A percentile compares a stretch with the other conserved stretches of the same genome.
Evolutionary conservation across 2,329 filamentous ascomycete species (phyloP).

Genomic region (Rasamsonia emersonii): DNA sequence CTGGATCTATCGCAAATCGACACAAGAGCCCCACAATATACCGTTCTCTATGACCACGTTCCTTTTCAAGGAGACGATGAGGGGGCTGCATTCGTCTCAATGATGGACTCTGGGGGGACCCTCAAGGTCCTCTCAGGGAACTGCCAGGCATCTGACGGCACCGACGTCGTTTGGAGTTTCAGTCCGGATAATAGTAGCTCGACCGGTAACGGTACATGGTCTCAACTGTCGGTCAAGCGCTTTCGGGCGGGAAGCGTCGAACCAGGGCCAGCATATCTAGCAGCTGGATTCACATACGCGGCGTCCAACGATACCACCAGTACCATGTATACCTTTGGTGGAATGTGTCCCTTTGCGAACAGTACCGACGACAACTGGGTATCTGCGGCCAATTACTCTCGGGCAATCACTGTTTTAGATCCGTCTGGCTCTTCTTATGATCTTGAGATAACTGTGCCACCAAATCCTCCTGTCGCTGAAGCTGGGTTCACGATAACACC

Average conservation of each 20-base stretch:
- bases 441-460: conserved; percentile 40
- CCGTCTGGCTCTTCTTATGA: conserved; percentile 29
- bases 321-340: conserved; percentile 65
- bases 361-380: conserved; percentile 52
- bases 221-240: conserved; percentile 29
- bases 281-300: conserved; percentile 59
- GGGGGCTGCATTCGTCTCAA: conserved; percentile 59
- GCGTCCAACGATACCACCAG: conserved; percentile 43
- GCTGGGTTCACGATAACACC: conserved; percentile 80
- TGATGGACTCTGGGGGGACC: conserved; percentile 58
- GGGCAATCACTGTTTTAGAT: conserved; percentile 60
- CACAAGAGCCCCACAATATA: conserved; percentile 33
- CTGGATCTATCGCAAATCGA: conserved; percentile 58
- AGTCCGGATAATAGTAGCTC: conserved; percentile 36
- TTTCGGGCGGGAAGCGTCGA: conserved; percentile 25
- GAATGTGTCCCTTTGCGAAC: conserved; percentile 64
- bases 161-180: conserved; percentile 60
- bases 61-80: conserved; percentile 38
- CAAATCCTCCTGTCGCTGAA: conserved; percentile 65
- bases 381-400: conserved; percentile 65
- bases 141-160: conserved; percentile 49
- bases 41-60: conserved; percentile 17
- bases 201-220: conserved; percentile 49
- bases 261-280: conserved; percentile 48
- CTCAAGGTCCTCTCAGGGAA: conserved; percentile 67